phyloP scores from a whole-genome alignment of 208 protist species.

The Wallacemonas collosoma region DNA sequence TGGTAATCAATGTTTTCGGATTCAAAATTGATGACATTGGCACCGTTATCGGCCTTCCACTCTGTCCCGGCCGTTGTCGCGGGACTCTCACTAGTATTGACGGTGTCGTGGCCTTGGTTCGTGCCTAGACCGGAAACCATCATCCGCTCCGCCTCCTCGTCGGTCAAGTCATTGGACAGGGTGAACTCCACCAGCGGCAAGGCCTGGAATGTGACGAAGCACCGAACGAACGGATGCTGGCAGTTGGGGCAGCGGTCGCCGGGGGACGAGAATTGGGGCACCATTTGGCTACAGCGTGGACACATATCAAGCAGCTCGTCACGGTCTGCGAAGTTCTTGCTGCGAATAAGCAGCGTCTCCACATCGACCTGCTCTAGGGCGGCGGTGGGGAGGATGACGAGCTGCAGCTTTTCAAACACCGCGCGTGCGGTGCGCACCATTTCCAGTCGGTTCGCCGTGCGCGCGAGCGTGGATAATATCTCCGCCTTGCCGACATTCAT shows the following conservation, averaged over 20 bases:
- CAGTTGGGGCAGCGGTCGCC: slow-evolving; percentile 92
- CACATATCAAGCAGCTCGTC: slow-evolving; percentile 93
- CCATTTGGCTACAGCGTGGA: slow-evolving; percentile 89
- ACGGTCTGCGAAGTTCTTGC: slow-evolving; percentile 83
- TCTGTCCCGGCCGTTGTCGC: slow-evolving; percentile 32
- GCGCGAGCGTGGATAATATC: slow-evolving; percentile 87
- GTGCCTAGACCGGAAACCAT: slow-evolving; percentile 64
- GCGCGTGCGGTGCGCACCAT: slow-evolving; percentile 90
- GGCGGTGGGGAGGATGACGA: slow-evolving; percentile 75
- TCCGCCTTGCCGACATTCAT: slow-evolving; percentile 89
- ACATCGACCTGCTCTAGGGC: slow-evolving; percentile 93
- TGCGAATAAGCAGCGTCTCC: slow-evolving; percentile 85
- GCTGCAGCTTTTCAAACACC: slow-evolving; percentile 90
- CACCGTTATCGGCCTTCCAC: slow-evolving; percentile 66
- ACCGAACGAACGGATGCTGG: slow-evolving; percentile 93
- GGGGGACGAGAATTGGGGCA: slow-evolving; percentile 79
- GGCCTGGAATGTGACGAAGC: slow-evolving; percentile 88
- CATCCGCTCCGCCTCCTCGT: slow-evolving; percentile 89
- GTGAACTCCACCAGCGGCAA: slow-evolving; percentile 96
- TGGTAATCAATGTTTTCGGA: slow-evolving; percentile 88
- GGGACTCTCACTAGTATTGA: background rate
- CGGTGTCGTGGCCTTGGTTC: slow-evolving; percentile 5
- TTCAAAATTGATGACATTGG: slow-evolving; percentile 90
- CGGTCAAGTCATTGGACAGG: slow-evolving; percentile 80
- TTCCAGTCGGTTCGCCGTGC: slow-evolving; percentile 79